Evolutionary conservation across 2,329 filamentous ascomycete species (phyloP).

Genomic region (Zelopaecilomyces penicillatus): DNA sequence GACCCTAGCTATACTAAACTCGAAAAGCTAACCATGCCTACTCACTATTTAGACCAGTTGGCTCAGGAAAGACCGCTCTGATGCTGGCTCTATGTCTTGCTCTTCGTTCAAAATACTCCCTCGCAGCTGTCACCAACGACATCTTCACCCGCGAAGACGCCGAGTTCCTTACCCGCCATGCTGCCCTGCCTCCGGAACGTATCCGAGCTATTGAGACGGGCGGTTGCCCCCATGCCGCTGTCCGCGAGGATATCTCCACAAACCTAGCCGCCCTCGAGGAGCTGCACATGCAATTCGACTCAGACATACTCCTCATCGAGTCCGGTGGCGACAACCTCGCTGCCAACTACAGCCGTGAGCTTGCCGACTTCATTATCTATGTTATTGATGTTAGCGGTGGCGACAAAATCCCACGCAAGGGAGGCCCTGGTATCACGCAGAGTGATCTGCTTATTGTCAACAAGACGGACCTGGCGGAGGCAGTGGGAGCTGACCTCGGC

Average conservation of each 20-base stretch:
- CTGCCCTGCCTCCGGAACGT: constrained; percentile 70
- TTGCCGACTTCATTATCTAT: constrained; percentile 97
- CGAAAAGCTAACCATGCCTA: too few species aligned
- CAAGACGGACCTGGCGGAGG: constrained; percentile 90
- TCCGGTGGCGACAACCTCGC: constrained; percentile 93
- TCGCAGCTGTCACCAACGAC: constrained; percentile 96
- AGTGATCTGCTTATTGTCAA: constrained; percentile 91
- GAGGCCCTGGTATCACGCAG: constrained; percentile 93
- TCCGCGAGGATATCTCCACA: constrained; percentile 90
- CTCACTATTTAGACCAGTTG: constrained; percentile 61
- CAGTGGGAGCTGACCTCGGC: constrained; percentile 78
- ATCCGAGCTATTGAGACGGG: constrained; percentile 97
- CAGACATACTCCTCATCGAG: constrained; percentile 88
- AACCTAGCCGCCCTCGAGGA: constrained; percentile 91
- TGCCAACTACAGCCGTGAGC: constrained; percentile 89
- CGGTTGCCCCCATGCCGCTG: constrained; percentile 92
- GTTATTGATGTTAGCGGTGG: constrained; percentile 96
- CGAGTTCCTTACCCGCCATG: constrained; percentile 86
- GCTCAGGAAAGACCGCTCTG: constrained; percentile 92
- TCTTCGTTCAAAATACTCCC: constrained; percentile 70
- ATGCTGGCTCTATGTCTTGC: constrained; percentile 89
- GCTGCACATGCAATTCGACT: constrained; percentile 68
- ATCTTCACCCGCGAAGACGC: constrained; percentile 98
- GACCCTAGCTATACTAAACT: too few species aligned
- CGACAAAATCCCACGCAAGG: constrained; percentile 94